Conservation (phyloP, 305 asterid genomes). For the Fraxinus sp. region DNA sequence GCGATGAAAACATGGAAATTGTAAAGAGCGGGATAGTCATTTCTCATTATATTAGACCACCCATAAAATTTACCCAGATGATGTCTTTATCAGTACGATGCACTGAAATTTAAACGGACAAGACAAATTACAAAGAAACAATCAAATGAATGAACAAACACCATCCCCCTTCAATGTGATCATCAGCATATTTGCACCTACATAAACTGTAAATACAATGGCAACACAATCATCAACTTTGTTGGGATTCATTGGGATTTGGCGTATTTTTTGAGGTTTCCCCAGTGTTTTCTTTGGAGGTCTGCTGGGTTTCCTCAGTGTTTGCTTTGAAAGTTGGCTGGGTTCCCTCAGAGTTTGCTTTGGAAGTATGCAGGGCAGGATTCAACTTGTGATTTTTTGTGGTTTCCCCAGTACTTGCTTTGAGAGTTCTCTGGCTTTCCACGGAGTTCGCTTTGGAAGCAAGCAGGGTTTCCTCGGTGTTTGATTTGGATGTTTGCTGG, state of each 20-base stretch:
- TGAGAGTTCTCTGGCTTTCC: background rate
- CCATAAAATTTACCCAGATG: slow-evolving; percentile 9
- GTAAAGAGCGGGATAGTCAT: background rate
- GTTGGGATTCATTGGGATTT: slow-evolving; percentile 27
- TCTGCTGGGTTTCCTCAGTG: slow-evolving; percentile 24
- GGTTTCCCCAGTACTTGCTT: background rate
- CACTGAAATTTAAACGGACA: slow-evolving; percentile 27
- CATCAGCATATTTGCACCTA: slow-evolving; percentile 7
- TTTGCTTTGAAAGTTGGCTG: slow-evolving; percentile 12
- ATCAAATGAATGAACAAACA: slow-evolving; percentile 68
- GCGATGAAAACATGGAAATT: background rate
- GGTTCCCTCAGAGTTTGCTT: background rate
- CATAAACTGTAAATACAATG: slow-evolving; percentile 13
- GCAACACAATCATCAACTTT: slow-evolving; percentile 26
- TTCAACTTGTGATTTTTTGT: background rate
- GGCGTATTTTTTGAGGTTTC: slow-evolving; percentile 11
- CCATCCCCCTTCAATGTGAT: slow-evolving; percentile 3
- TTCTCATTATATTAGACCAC: slow-evolving; percentile 9
- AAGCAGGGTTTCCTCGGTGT: background rate
- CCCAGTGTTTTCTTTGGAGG: background rate
- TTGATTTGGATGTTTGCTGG: background rate
- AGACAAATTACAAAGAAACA: slow-evolving; percentile 26
- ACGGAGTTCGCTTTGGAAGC: background rate
- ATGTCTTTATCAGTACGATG: background rate
- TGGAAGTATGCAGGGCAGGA: background rate